phyloP scores from a whole-genome alignment of 257 asterid species.

The Nicotiana otophora region DNA sequence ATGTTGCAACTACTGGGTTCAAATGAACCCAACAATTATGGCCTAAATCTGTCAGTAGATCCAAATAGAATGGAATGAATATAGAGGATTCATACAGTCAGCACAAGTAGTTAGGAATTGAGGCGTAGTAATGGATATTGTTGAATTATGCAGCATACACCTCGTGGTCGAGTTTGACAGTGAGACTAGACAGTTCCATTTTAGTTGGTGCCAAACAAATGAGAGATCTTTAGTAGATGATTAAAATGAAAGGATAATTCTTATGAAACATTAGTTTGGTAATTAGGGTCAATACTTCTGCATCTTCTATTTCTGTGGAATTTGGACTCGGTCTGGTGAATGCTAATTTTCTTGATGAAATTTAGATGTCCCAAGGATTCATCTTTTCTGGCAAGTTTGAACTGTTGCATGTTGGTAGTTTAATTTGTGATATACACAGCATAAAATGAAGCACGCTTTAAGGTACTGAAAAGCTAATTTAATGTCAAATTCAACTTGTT shows the following conservation, averaged over 20 bases:
- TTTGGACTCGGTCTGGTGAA: not conserved
- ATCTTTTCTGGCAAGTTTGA: not conserved
- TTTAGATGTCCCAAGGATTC: not conserved
- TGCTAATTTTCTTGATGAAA: not conserved
- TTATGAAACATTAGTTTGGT: not conserved
- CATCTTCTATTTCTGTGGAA: not conserved
- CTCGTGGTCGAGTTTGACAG: not conserved
- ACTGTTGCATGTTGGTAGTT: not conserved
- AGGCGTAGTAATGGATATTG: not conserved
- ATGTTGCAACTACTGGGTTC: too few relatives aligned
- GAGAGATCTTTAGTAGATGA: not conserved
- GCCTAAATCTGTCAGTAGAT: too few relatives aligned
- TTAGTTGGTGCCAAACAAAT: not conserved
- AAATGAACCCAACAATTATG: too few relatives aligned
- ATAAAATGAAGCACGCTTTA: not conserved
- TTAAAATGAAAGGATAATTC: not conserved
- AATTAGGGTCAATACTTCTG: not conserved
- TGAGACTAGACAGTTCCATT: not conserved
- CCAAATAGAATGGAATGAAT: not conserved
- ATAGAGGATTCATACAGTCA: not conserved
- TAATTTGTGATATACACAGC: not conserved
- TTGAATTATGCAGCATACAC: not conserved
- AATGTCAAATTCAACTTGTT: not conserved
- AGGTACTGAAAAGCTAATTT: not conserved
- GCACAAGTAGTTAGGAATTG: not conserved